Percentiles rank a stretch among this genome's conserved stretches.
Evolutionary conservation across 1,284 basidiomycete genomes (phyloP).

Genomic region (Leccinum huronense): DNA sequence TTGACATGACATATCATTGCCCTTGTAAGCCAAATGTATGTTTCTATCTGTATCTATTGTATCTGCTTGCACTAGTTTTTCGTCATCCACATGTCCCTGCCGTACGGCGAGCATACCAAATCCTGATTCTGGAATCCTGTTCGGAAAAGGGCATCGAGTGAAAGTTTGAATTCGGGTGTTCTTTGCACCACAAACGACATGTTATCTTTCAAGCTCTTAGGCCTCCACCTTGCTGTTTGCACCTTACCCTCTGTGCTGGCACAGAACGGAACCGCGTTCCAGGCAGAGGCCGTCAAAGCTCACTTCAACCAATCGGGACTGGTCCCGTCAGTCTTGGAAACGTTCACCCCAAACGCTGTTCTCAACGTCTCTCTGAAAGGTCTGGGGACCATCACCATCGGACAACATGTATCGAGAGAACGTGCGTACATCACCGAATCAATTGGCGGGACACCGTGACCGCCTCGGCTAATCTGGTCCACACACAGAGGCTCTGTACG

Average conservation of each 20-base stretch:
- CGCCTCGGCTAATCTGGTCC: constrained; percentile 1
- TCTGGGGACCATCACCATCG: constrained; percentile 51
- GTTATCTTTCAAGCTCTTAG: constrained; percentile 23
- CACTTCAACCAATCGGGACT: constrained; percentile 59
- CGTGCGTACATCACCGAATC: constrained; percentile 42
- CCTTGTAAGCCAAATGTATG: constrained; percentile 25
- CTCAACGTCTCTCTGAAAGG: constrained; percentile 53
- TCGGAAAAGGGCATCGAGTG: not conserved
- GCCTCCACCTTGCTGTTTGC: constrained; percentile 40
- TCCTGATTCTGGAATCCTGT: constrained; percentile 20
- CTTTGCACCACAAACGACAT: constrained; percentile 14
- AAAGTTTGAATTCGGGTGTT: not conserved
- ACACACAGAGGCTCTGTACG: constrained; percentile 49
- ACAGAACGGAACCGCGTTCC: constrained; percentile 41
- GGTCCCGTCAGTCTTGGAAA: constrained; percentile 55
- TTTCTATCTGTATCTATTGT: constrained; percentile 33
- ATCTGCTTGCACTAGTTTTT: constrained; percentile 33
- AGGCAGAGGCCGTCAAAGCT: constrained; percentile 55
- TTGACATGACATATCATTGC: constrained; percentile 26
- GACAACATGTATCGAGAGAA: constrained; percentile 55
- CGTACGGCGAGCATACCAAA: constrained; percentile 23
- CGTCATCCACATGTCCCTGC: constrained; percentile 16
- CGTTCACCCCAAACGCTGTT: constrained; percentile 56
- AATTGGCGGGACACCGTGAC: not conserved
- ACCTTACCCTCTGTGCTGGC: constrained; percentile 39